Conservation (phyloP, 495 filamentous ascomycete genomes). For the Neurospora pannonica region DNA sequence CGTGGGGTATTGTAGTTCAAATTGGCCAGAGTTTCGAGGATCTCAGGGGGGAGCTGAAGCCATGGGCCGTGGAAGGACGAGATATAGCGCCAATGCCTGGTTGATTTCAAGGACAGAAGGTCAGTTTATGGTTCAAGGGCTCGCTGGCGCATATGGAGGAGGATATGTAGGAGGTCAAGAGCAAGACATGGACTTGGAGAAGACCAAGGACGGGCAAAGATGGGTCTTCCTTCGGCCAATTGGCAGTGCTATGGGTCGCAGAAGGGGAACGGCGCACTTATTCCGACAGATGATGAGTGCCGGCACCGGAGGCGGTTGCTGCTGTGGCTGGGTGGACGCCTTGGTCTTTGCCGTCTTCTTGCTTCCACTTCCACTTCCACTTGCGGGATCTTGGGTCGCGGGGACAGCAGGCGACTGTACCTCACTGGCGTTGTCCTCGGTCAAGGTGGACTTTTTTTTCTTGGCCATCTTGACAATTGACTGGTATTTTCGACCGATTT, state of each 20-base stretch:
- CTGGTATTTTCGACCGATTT: neutral
- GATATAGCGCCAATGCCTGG: conserved; percentile 73
- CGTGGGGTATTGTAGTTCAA: conserved; percentile 67
- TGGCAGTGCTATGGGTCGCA: neutral
- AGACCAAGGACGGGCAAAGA: neutral
- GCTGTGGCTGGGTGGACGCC: neutral
- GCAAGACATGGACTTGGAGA: neutral
- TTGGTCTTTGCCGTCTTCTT: conserved; percentile 11
- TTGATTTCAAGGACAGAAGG: neutral
- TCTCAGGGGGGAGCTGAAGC: conserved; percentile 76
- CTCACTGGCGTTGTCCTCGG: conserved; percentile 2
- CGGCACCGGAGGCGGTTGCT: conserved; percentile 1
- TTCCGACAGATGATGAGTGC: conserved; percentile 13
- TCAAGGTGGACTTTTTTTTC: conserved; percentile 7
- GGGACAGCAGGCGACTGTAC: neutral
- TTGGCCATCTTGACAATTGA: conserved; percentile 5
- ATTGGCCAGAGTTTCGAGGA: conserved; percentile 68
- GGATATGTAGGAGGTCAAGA: neutral
- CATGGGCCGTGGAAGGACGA: conserved; percentile 77
- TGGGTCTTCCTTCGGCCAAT: neutral
- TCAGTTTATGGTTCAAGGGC: neutral
- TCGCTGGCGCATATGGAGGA: neutral
- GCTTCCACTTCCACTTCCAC: neutral
- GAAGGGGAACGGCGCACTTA: conserved; percentile 6
- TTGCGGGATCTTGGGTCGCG: neutral